Percentiles rank a stretch among this genome's conserved stretches.
phyloP scores from a whole-genome alignment of 2,329 filamentous ascomycete species.

The Stachybotrys chlorohalonatus region DNA sequence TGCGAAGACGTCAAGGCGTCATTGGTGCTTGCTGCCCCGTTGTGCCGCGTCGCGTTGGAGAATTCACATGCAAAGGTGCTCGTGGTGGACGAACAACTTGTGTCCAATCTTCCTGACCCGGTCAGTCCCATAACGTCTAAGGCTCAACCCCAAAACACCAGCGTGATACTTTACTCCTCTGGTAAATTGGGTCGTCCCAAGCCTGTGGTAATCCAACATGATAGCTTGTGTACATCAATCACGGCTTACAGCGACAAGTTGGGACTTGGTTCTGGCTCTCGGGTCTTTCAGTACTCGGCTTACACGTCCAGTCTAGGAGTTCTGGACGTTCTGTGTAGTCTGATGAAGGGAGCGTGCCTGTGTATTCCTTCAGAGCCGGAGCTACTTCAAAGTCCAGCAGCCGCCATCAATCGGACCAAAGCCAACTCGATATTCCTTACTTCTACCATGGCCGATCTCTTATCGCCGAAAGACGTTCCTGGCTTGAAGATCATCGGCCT shows the following conservation, averaged over 20 bases:
- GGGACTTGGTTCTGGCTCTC: constrained; percentile 2
- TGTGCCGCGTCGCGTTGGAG: not conserved
- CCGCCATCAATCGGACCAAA: not conserved
- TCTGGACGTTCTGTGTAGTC: constrained; percentile 6
- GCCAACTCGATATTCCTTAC: constrained; percentile 4
- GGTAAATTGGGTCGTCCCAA: constrained; percentile 3
- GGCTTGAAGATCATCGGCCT: constrained; percentile 4
- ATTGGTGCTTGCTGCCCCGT: not conserved
- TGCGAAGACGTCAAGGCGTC: not conserved
- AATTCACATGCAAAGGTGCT: not conserved
- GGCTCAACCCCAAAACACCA: not conserved
- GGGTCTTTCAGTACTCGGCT: constrained; percentile 10
- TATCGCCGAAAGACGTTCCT: constrained; percentile 3
- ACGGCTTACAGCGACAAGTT: constrained; percentile 2
- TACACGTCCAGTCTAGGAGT: constrained; percentile 11
- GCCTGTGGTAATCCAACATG: constrained; percentile 4
- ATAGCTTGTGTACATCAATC: constrained; percentile 4
- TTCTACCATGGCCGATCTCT: constrained; percentile 1
- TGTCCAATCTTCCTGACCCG: constrained; percentile 3
- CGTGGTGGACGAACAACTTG: not conserved
- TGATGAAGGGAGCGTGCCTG: constrained; percentile 4
- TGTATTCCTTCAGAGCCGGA: constrained; percentile 5
- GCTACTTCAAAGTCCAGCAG: constrained; percentile 1
- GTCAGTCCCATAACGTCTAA: not conserved
- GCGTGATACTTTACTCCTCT: constrained; percentile 4